Evolutionary conservation across 495 filamentous ascomycete species (phyloP).

Genomic region (Xylaria nigripes): DNA sequence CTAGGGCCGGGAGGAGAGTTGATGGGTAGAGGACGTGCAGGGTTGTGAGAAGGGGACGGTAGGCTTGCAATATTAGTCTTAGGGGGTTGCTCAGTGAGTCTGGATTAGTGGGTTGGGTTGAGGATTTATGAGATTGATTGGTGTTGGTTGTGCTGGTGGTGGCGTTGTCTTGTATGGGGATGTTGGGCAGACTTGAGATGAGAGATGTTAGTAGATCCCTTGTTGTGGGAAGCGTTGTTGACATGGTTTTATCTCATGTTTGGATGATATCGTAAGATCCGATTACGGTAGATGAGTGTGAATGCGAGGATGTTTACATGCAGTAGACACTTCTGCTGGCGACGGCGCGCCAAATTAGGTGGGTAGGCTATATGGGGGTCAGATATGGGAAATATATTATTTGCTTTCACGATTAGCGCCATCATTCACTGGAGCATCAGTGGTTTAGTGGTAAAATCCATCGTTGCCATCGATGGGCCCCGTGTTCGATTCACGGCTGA

Average conservation of each 20-base stretch:
- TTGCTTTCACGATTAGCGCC: no score
- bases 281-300: no score
- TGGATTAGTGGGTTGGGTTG: background rate
- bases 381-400: no score
- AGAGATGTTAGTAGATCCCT: slow-evolving; percentile 39
- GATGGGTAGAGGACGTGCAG: slow-evolving; percentile 57
- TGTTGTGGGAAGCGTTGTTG: slow-evolving; percentile 27
- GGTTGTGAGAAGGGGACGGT: slow-evolving; percentile 45
- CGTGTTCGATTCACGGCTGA: slow-evolving; percentile 45
- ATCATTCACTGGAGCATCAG: slow-evolving; percentile 19
- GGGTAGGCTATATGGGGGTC: no score
- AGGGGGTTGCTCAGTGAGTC: slow-evolving; percentile 30
- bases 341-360: no score
- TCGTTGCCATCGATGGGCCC: slow-evolving; percentile 47
- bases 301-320: no score
- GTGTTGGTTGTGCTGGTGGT: background rate
- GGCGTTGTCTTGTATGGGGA: slow-evolving; percentile 19
- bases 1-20: slow-evolving; percentile 63
- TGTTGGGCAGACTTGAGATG: slow-evolving; percentile 33
- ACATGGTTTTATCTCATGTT: slow-evolving; percentile 7
- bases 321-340: no score
- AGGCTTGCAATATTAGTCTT: slow-evolving; percentile 25
- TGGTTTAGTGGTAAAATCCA: slow-evolving; percentile 48
- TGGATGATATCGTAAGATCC: background rate
- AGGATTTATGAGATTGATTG: background rate